Conservation (phyloP, 192 early-diverging fungal species). For the Spizellomyces sp. region DNA sequence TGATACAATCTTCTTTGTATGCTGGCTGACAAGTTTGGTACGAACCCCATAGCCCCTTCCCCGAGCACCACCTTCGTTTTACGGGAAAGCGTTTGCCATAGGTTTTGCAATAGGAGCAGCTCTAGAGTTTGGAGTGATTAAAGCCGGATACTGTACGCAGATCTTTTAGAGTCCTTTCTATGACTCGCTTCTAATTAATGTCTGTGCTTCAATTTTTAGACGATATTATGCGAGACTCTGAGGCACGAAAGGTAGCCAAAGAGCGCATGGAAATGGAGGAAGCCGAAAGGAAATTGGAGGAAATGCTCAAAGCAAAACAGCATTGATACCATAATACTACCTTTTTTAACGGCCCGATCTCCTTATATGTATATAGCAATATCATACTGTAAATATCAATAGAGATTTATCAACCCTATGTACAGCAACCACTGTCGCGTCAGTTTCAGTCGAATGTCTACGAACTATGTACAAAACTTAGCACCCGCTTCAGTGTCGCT, state of each 20-base stretch:
- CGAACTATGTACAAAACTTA: too few species aligned
- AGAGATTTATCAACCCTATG: too few species aligned
- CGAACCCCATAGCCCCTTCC: not conserved
- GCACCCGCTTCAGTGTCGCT: too few species aligned
- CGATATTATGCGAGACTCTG: slow-evolving; percentile 14
- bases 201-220: not conserved
- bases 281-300: slow-evolving; percentile 5
- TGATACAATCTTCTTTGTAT: too few species aligned
- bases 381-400: too few species aligned
- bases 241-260: slow-evolving; percentile 22
- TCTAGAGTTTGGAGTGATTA: slow-evolving; percentile 20
- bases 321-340: too few species aligned
- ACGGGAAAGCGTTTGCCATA: slow-evolving; percentile 9
- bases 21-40: too few species aligned
- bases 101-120: slow-evolving; percentile 14
- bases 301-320: not conserved
- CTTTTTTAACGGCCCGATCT: too few species aligned
- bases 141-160: slow-evolving; percentile 13
- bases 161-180: not conserved
- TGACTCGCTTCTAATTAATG: not conserved
- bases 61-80: slow-evolving; percentile 7
- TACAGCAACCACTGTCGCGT: too few species aligned
- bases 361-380: too few species aligned
- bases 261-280: slow-evolving; percentile 17
- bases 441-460: too few species aligned